Evolutionary conservation across 192 early-diverging fungal species (phyloP).

Genomic region (Podila horticola): DNA sequence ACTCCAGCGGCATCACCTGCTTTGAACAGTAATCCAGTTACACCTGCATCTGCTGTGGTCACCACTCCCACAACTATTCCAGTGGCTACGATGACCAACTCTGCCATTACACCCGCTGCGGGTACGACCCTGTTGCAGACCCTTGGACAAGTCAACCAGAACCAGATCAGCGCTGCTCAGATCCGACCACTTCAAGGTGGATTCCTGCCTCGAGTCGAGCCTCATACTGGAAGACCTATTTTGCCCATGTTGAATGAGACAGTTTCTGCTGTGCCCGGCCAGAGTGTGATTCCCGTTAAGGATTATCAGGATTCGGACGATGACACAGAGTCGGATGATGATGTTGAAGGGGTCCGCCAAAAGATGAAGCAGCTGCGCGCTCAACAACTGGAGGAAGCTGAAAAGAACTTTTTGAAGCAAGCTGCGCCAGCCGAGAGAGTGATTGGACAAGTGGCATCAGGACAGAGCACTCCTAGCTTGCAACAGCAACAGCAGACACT

Average conservation of each 20-base stretch:
- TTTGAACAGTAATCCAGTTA: background rate
- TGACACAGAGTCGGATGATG: slow-evolving; percentile 64
- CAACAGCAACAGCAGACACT: slow-evolving; percentile 34
- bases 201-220: slow-evolving; percentile 42
- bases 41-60: background rate
- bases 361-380: slow-evolving; percentile 59
- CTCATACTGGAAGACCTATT: slow-evolving; percentile 44
- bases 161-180: slow-evolving; percentile 23
- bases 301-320: slow-evolving; percentile 54
- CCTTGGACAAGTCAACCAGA: slow-evolving; percentile 34
- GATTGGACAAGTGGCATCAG: slow-evolving; percentile 3
- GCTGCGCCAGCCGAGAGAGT: background rate
- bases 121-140: slow-evolving; percentile 22
- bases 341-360: slow-evolving; percentile 61
- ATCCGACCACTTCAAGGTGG: slow-evolving; percentile 50
- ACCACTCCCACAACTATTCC: slow-evolving; percentile 15
- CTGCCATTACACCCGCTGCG: slow-evolving; percentile 6
- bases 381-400: slow-evolving; percentile 42
- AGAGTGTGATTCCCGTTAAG: slow-evolving; percentile 48
- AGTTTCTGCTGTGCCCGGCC: slow-evolving; percentile 49
- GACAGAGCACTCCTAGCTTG: slow-evolving; percentile 14
- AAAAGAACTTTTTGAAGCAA: slow-evolving; percentile 41
- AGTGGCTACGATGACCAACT: slow-evolving; percentile 14
- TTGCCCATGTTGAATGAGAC: slow-evolving; percentile 51
- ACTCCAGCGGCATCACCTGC: slow-evolving; percentile 2